A percentile compares a stretch with the other conserved stretches of the same genome.
phyloP scores from a whole-genome alignment of 495 filamentous ascomycete genomes.

The Aspergillus egyptiacus region DNA sequence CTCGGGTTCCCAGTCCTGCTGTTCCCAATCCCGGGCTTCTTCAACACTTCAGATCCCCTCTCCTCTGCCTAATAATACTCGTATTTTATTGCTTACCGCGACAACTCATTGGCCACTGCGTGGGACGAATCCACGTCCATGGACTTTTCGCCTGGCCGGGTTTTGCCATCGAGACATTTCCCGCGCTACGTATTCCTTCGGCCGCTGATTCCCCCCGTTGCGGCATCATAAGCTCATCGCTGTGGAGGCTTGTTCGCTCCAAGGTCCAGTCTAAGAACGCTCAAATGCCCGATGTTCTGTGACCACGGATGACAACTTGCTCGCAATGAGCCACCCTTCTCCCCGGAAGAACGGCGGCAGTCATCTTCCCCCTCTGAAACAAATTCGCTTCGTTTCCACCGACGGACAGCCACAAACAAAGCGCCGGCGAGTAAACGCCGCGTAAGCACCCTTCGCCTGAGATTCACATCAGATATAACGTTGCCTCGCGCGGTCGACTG shows the following conservation, averaged over 20 bases:
- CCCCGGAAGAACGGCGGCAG: slow-evolving; percentile 39
- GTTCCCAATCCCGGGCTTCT: not conserved
- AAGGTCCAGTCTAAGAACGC: slow-evolving; percentile 3
- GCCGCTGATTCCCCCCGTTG: slow-evolving; percentile 8
- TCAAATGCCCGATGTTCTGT: slow-evolving; percentile 35
- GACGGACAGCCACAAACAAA: slow-evolving; percentile 78
- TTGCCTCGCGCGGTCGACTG: slow-evolving; percentile 4
- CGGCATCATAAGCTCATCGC: slow-evolving; percentile 10
- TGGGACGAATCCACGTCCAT: slow-evolving; percentile 17
- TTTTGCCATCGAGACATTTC: slow-evolving; percentile 15
- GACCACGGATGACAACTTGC: slow-evolving; percentile 36
- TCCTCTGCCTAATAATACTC: slow-evolving; percentile 4
- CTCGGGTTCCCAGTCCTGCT: not conserved
- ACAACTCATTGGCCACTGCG: slow-evolving; percentile 14
- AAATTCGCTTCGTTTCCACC: slow-evolving; percentile 74
- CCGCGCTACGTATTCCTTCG: slow-evolving; percentile 11
- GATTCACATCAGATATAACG: not conserved
- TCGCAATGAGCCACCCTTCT: slow-evolving; percentile 45
- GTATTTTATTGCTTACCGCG: slow-evolving; percentile 3
- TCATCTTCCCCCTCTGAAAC: slow-evolving; percentile 35
- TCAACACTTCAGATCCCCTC: not conserved
- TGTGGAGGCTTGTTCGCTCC: slow-evolving; percentile 11
- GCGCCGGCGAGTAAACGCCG: slow-evolving; percentile 72
- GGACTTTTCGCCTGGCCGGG: slow-evolving; percentile 16
- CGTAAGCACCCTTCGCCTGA: slow-evolving; percentile 44